Percentiles rank a stretch among this genome's conserved stretches.
phyloP scores from a whole-genome alignment of 768 basidiomycete genomes.

The Inosperma sp. region DNA sequence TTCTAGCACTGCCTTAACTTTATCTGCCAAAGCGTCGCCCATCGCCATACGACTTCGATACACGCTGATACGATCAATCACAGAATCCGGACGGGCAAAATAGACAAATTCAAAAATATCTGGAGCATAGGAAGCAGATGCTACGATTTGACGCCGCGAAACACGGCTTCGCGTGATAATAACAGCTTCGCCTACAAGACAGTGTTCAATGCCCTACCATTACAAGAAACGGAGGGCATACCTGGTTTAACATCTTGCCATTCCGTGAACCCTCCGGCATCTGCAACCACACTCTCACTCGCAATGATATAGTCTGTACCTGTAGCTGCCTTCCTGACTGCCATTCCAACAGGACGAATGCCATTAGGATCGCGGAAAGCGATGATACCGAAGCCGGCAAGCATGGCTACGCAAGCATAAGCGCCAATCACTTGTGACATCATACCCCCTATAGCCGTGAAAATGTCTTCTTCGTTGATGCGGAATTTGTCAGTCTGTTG shows the following conservation, averaged over 20 bases:
- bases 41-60: constrained; percentile 99
- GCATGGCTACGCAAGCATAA: constrained; percentile 98
- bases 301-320: constrained; percentile 87
- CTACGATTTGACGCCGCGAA: constrained; percentile 66
- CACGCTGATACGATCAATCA: constrained; percentile 94
- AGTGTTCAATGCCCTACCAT: neutral
- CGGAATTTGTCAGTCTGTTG: constrained; percentile 99
- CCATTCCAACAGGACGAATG: constrained; percentile 90
- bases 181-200: constrained; percentile 75
- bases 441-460: constrained; percentile 85
- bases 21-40: constrained; percentile 91
- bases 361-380: constrained; percentile 98
- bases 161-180: constrained; percentile 86
- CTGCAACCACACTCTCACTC: constrained; percentile 94
- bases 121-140: constrained; percentile 77
- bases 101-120: constrained; percentile 99
- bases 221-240: constrained; percentile 27
- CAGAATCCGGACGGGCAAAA: constrained; percentile 96
- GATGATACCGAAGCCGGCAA: constrained; percentile 97
- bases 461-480: constrained; percentile 99
- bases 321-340: constrained; percentile 50
- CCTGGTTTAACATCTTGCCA: constrained; percentile 95
- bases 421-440: constrained; percentile 89
- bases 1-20: constrained; percentile 70
- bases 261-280: constrained; percentile 83